These are phyloP conservation scores for Diaporthe batatas DNA, from an alignment of 2,329 filamentous ascomycete genomes.

Conservation along the genomic window DNA sequence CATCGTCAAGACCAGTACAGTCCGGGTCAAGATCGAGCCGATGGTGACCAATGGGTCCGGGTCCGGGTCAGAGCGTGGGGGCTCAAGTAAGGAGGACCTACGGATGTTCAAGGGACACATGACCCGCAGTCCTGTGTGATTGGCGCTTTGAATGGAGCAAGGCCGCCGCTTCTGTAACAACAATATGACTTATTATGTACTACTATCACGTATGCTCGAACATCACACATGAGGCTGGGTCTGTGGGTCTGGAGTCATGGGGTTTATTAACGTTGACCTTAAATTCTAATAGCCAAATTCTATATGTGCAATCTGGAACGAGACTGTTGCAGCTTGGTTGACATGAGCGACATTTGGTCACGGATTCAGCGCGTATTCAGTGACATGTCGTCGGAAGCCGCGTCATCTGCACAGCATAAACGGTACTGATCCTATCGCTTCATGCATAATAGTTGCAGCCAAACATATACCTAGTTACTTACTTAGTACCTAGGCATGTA, in stretches of 20 bases:
- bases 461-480: too few species aligned
- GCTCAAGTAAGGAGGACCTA: constrained; percentile 11
- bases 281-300: constrained; percentile 19
- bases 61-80: not conserved
- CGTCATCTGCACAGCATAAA: not conserved
- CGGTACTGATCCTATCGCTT: not conserved
- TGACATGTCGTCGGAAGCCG: not conserved
- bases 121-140: not conserved
- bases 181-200: constrained; percentile 7
- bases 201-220: constrained; percentile 13
- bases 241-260: not conserved
- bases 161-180: not conserved
- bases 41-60: not conserved
- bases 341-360: not conserved
- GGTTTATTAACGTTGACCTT: not conserved
- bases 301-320: not conserved
- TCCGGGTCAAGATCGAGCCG: constrained; percentile 31
- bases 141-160: too few species aligned
- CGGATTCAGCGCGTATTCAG: not conserved
- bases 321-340: not conserved
- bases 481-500: too few species aligned
- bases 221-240: not conserved
- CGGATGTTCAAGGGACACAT: constrained; percentile 7
- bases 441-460: not conserved
- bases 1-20: constrained; percentile 31